Evolutionary conservation across 31 red algal species (phyloP).

Genomic region (Odonthalia washingtoniensis): DNA sequence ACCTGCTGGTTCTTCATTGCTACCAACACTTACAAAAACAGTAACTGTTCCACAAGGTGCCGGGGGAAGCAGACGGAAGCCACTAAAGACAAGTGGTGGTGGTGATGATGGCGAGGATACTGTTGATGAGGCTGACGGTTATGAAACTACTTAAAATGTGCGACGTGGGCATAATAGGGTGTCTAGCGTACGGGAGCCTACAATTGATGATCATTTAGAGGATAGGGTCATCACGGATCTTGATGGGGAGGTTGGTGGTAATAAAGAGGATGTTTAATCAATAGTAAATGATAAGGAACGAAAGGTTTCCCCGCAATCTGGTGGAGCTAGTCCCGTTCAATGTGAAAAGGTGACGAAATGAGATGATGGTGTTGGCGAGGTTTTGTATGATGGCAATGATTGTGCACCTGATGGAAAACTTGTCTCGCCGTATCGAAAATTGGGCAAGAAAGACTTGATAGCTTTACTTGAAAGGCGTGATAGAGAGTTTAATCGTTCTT

Average conservation of each 20-base stretch:
- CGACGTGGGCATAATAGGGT: neutral
- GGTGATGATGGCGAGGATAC: no score
- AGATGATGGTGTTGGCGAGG: neutral
- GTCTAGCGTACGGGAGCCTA: neutral
- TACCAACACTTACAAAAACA: no score
- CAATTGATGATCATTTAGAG: no score
- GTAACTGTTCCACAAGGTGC: no score
- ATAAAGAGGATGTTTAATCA: neutral
- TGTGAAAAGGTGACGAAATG: neutral
- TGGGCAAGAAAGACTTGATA: neutral
- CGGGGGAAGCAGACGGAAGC: no score
- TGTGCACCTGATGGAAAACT: neutral
- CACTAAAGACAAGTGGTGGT: no score
- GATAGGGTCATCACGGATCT: neutral
- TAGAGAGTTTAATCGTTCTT: neutral
- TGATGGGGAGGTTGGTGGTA: neutral
- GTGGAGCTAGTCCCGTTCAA: neutral
- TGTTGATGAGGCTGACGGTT: no score
- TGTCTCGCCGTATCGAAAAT: neutral
- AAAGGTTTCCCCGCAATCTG: neutral
- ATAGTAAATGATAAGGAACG: neutral
- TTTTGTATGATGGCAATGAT: neutral
- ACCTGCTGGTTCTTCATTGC: no score
- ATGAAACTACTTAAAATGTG: no score
- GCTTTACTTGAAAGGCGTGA: neutral